Conservation (phyloP, 1,284 basidiomycete genomes). For the Schizopora paradoxa region DNA sequence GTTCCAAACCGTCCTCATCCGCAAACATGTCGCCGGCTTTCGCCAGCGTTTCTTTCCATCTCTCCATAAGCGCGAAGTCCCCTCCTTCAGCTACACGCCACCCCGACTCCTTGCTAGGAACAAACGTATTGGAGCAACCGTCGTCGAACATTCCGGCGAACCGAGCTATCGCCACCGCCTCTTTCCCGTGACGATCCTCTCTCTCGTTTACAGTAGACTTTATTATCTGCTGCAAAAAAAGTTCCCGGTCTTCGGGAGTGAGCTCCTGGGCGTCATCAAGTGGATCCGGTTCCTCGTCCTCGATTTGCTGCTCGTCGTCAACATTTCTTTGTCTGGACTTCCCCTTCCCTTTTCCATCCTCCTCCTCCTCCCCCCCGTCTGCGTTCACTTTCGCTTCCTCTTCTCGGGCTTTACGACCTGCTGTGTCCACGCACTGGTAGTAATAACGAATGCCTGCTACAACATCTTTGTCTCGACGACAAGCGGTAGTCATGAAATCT, state of each 20-base stretch:
- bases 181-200: background rate
- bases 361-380: background rate
- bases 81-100: background rate
- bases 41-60: background rate
- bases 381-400: no score
- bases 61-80: background rate
- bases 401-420: background rate
- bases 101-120: background rate
- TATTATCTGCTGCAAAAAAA: background rate
- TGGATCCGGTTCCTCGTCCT: background rate
- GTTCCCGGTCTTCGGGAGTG: background rate
- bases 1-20: background rate
- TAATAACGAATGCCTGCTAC: background rate
- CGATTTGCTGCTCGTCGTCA: slow-evolving; percentile 16
- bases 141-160: background rate
- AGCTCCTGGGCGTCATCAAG: background rate
- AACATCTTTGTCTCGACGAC: background rate
- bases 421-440: background rate
- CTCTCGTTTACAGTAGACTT: background rate
- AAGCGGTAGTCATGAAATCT: background rate
- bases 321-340: background rate
- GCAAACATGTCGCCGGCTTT: background rate
- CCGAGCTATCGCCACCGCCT: background rate
- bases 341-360: background rate
- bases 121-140: background rate